These are phyloP conservation scores for Haematococcus sp. DNA, from an alignment of 139 green algal genomes.

Conservation along the genomic window DNA sequence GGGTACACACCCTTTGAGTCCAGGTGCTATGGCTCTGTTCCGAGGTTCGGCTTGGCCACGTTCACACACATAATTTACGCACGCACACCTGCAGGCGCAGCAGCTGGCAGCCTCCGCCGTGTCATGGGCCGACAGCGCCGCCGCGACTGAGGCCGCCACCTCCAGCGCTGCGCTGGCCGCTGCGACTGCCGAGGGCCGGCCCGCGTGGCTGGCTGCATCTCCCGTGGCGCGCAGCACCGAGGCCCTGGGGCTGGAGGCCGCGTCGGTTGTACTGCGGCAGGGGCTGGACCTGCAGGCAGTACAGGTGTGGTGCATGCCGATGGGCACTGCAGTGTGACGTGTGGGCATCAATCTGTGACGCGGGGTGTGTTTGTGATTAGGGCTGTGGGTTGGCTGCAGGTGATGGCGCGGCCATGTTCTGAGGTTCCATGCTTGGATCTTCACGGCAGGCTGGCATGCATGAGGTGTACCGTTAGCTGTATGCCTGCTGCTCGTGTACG, in stretches of 20 bases:
- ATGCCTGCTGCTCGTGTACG: background rate
- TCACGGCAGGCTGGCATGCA: background rate
- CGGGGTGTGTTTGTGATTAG: background rate
- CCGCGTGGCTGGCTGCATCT: constrained; percentile 18
- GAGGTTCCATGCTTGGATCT: too few species aligned
- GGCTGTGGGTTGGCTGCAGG: background rate
- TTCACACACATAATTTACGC: too few species aligned
- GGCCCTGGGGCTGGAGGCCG: constrained; percentile 27
- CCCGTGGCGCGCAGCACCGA: constrained; percentile 12
- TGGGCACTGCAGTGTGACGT: too few species aligned
- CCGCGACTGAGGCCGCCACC: background rate
- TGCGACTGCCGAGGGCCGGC: background rate
- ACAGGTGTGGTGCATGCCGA: constrained; percentile 22
- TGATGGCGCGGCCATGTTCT: too few species aligned
- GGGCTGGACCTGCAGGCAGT: constrained; percentile 35
- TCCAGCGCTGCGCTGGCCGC: background rate
- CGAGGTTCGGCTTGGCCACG: too few species aligned
- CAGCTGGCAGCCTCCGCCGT: constrained; percentile 2
- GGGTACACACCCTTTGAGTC: too few species aligned
- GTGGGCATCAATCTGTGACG: background rate
- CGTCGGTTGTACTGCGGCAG: constrained; percentile 14
- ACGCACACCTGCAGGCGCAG: constrained; percentile 14
- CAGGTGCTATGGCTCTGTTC: too few species aligned
- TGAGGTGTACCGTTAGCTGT: background rate
- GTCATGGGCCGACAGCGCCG: background rate